Evolutionary conservation across 495 filamentous ascomycete species (phyloP).

Genomic region (Tuber umbilicatum): DNA sequence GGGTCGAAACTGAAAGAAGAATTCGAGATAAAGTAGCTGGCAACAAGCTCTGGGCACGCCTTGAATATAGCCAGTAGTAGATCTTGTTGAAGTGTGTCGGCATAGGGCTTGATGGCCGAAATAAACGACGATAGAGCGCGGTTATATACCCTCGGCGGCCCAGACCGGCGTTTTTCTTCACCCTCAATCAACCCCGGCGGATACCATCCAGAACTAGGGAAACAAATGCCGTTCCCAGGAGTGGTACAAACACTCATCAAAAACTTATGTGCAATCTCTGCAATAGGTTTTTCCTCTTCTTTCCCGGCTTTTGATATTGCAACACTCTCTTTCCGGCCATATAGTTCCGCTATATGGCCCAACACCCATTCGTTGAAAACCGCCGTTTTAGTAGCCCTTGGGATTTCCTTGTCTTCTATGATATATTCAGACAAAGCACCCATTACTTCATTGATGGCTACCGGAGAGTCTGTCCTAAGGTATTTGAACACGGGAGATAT

Average conservation of each 20-base stretch:
- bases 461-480: slow-evolving; percentile 33
- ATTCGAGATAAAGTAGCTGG: slow-evolving; percentile 71
- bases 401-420: slow-evolving; percentile 32
- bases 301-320: slow-evolving; percentile 20
- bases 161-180: slow-evolving; percentile 23
- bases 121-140: slow-evolving; percentile 66
- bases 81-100: slow-evolving; percentile 71
- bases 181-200: slow-evolving; percentile 24
- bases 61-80: slow-evolving; percentile 72
- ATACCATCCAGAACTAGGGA: slow-evolving; percentile 41
- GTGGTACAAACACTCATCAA: slow-evolving; percentile 36
- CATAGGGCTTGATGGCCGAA: slow-evolving; percentile 73
- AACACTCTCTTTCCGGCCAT: slow-evolving; percentile 35
- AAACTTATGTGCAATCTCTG: slow-evolving; percentile 36
- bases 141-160: slow-evolving; percentile 54
- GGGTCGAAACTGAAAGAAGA: slow-evolving; percentile 75
- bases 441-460: slow-evolving; percentile 36
- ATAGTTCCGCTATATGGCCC: slow-evolving; percentile 32
- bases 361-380: slow-evolving; percentile 40
- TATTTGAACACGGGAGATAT: slow-evolving; percentile 40
- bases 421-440: slow-evolving; percentile 28
- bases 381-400: slow-evolving; percentile 33
- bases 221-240: slow-evolving; percentile 36
- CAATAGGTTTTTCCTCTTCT: slow-evolving; percentile 26
- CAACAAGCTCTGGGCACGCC: slow-evolving; percentile 72